Base-by-base conservation (phyloP, 371 early-diverging fungal genomes). In the Apophysomyces ossiformis region DNA sequence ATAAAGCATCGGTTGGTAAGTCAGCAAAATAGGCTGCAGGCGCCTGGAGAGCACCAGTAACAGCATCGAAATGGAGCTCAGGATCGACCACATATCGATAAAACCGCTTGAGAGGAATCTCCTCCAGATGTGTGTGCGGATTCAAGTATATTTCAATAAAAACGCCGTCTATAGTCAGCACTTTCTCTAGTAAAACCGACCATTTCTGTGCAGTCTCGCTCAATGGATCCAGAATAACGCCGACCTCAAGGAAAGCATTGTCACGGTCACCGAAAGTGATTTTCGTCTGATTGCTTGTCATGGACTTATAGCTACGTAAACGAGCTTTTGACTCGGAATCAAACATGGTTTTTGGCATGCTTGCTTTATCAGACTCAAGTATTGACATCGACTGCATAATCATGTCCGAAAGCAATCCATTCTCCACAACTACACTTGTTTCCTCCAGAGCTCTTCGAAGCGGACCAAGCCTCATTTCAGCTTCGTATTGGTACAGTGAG, bases 61-160 rank as follows among this genome's bases (percentile, higher is more conserved):
- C 56, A 8, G 70, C 44, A 72, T 92, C 86, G 78, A 95, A 95
- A 21, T 69, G 74, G 6, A 85, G 85, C 39, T 85, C 81, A 7
- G 78, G 67, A 11, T 83, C 84, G 67, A 91, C 83, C n/a, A 94
- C 90, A 72, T 92, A 96, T 21, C 96, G 90, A 71, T 95, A 96
- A 78, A 96, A 96, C 9, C 94, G 85, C 64, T 90, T 92, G 16
- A 95, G 65, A 0, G 96, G 95, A 12, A 91, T 68, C 63, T 91
- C 87, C 1, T 74, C 75, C 21, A 89, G 21, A 5, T 69, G 63
- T 0, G 68, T 38, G 0, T 63, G 43, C 9, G 95, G 93, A 57
- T 84, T 87, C 32, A 95, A 67, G 57, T 86, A 74, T 11, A 94
- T 67, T 41, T 87, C 76, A 7, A 94, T 77, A 61, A 82, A 79